phyloP scores from a whole-genome alignment of 2,329 filamentous ascomycete species.

The Scleromitrula shiraiana region DNA sequence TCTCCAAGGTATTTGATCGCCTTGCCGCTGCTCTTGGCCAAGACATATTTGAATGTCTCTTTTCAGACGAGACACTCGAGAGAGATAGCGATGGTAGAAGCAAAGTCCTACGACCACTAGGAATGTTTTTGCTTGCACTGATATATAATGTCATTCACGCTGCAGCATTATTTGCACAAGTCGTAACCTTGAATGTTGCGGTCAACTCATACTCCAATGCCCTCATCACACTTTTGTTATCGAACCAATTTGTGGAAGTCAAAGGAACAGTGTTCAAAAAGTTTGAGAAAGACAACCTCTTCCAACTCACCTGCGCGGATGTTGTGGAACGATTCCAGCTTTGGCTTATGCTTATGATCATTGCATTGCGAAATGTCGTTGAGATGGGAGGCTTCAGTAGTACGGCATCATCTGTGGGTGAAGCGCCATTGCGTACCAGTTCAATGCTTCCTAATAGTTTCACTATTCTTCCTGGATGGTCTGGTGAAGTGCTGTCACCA shows the following conservation, averaged over 20 bases:
- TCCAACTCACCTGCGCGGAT: constrained; percentile 93
- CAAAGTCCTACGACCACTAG: constrained; percentile 80
- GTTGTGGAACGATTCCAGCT: constrained; percentile 96
- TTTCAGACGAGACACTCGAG: constrained; percentile 86
- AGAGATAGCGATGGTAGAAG: constrained; percentile 81
- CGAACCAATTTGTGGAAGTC: constrained; percentile 98
- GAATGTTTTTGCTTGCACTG: constrained; percentile 82
- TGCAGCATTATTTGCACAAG: constrained; percentile 87
- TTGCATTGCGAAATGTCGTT: constrained; percentile 90
- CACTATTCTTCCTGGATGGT: constrained; percentile 78
- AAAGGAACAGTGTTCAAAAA: constrained; percentile 98
- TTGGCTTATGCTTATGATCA: constrained; percentile 95
- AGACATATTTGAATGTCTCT: constrained; percentile 91
- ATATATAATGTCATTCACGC: constrained; percentile 84
- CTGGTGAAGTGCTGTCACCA: constrained; percentile 81
- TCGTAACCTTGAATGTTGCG: constrained; percentile 94
- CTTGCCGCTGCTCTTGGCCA: constrained; percentile 87
- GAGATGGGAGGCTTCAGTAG: constrained; percentile 81
- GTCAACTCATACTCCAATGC: constrained; percentile 99
- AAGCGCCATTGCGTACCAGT: constrained; percentile 54
- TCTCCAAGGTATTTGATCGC: constrained; percentile 79
- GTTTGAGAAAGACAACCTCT: constrained; percentile 95
- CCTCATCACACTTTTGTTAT: constrained; percentile 81
- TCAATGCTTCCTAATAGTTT: constrained; percentile 87
- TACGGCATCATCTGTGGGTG: constrained; percentile 36